A percentile compares a stretch with the other conserved stretches of the same genome.
These are phyloP conservation scores for Apostasia ramifera DNA, from an alignment of 106 monocot genomes.

Conservation along the genomic window DNA sequence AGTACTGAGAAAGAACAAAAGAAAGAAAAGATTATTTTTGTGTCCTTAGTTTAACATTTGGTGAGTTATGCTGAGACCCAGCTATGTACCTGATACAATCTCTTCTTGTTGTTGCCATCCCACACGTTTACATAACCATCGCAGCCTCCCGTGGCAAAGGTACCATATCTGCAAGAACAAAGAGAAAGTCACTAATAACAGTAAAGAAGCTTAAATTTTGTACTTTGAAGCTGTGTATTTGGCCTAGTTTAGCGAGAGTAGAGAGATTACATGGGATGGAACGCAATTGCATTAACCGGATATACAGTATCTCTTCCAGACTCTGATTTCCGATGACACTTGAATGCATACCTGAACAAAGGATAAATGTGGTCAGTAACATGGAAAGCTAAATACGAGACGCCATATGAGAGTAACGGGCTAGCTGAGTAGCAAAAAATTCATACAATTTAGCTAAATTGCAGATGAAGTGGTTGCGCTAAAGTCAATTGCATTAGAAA, in stretches of 20 bases:
- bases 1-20: constrained; percentile 43
- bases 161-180: constrained; percentile 65
- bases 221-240: not conserved
- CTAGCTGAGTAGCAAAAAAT: no score
- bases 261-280: constrained; percentile 83
- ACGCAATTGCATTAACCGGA: constrained; percentile 95
- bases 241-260: not conserved
- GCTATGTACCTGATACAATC: constrained; percentile 77
- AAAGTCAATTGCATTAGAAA: no score
- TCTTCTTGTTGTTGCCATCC: constrained; percentile 98
- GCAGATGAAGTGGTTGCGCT: no score
- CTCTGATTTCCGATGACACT: constrained; percentile 93
- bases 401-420: no score
- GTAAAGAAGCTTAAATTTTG: not conserved
- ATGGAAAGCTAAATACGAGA: no score
- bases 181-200: not conserved
- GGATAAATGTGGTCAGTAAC: no score
- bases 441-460: no score
- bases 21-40: not conserved
- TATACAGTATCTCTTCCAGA: constrained; percentile 88
- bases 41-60: no score
- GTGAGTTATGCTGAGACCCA: no score
- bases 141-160: constrained; percentile 98
- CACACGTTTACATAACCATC: constrained; percentile 98
- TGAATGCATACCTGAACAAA: constrained; percentile 84